Base-by-base conservation (phyloP, 2,329 filamentous ascomycete species). In the Didymella pomorum region DNA sequence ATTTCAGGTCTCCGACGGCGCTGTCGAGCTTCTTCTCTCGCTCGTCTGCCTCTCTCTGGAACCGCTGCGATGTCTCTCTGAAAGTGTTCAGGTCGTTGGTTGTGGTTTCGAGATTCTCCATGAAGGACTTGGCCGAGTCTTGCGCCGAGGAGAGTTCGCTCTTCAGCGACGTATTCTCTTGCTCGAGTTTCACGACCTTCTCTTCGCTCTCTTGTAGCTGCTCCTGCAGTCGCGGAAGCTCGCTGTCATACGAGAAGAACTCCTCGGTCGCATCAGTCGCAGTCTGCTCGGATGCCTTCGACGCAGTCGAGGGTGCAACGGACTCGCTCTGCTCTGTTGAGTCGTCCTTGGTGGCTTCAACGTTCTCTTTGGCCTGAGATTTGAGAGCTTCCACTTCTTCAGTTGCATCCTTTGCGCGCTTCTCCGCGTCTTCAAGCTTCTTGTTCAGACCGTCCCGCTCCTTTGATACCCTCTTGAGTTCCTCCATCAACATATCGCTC, bases 201-300 rank as follows among this genome's bases (percentile, higher is more conserved):
- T 86, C 84, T 11, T 88, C 81, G 69, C 90, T 91, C 56, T 88
- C 84, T 50, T 87, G 83, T 3, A 95, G 76, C 65, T 95, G 89
- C 1, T 85, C 83, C 70, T 96, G 89, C n/a, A 97, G 79, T 52
- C 91, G 87, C 3, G 91, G 90, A 14, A 96, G 83, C 77, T 98
- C 94, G 49, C 89, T 89, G 58, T 98, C 93, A 68, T 93, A 96
- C 0, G 93, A 97, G 78, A 97, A 97, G 77, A 97, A 90, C 47
- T 96, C 91, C 63, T 93, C 90, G 23, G 77, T 79, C 63, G 77
- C 75, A 9, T 81, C 72, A 1, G 72, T 56, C 12, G 61, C 52
- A 1, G 68, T 68, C 11, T 68, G 61, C 51, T 72, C 73, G 1
- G 66, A 64, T 2, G 51, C 53, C 37, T 70, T 73, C 2, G 71